phyloP scores from a whole-genome alignment of 306 rosid genomes.

The Dalbergia cultrata region DNA sequence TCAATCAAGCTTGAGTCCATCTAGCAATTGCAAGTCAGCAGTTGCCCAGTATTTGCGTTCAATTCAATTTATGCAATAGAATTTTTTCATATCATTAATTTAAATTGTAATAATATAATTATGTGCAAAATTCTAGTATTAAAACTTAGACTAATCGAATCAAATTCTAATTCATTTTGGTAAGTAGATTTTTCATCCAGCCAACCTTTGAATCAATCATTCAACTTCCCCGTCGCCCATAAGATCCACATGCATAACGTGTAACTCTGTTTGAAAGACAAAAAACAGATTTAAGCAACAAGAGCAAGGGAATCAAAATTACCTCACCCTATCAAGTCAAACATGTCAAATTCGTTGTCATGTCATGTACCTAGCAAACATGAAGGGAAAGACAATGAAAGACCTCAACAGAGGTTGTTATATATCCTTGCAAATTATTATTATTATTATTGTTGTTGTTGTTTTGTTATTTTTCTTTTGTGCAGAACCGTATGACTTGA shows the following conservation, averaged over 20 bases:
- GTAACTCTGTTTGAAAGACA: neutral
- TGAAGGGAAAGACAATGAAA: slow-evolving; percentile 34
- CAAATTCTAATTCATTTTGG: neutral
- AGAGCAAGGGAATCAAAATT: slow-evolving; percentile 14
- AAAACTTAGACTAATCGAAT: neutral
- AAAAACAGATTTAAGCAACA: neutral
- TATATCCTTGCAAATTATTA: neutral
- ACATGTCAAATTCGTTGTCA: slow-evolving; percentile 25
- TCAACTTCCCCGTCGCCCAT: neutral
- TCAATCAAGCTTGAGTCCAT: no score
- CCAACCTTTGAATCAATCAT: neutral
- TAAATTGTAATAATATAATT: neutral
- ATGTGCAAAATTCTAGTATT: neutral
- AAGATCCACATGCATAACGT: neutral
- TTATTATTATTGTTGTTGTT: no score
- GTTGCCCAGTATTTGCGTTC: neutral
- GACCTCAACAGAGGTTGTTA: slow-evolving; percentile 23
- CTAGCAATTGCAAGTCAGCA: neutral
- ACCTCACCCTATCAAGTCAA: neutral
- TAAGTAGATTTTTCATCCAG: neutral
- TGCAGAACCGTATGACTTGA: slow-evolving; percentile 13
- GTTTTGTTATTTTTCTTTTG: neutral
- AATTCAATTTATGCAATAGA: neutral
- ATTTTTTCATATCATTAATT: neutral
- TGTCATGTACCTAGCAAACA: slow-evolving; percentile 24